A percentile compares a stretch with the other conserved stretches of the same genome.
Conservation (phyloP, 2,329 filamentous ascomycete genomes). For the Epichloe amarillans region DNA sequence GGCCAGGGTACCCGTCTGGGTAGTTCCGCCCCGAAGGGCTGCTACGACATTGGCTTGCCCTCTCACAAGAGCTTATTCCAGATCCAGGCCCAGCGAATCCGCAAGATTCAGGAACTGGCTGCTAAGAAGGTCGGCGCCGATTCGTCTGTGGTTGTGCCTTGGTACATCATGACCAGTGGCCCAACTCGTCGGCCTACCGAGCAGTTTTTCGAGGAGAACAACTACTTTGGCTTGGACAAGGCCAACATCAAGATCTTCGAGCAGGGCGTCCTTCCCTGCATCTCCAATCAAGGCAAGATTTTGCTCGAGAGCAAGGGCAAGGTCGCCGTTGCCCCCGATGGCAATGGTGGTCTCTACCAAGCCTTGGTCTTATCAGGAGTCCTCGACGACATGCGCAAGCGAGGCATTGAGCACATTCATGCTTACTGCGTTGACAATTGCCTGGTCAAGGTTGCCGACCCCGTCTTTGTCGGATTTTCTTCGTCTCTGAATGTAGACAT, state of each 20-base stretch:
- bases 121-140: conserved; percentile 47
- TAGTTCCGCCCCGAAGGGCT: conserved; percentile 92
- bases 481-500: conserved; percentile 84
- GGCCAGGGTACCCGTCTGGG: conserved; percentile 91
- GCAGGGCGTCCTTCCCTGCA: conserved; percentile 91
- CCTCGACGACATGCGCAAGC: conserved; percentile 74
- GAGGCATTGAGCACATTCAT: conserved; percentile 88
- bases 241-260: conserved; percentile 89
- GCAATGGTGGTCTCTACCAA: conserved; percentile 94
- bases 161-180: conserved; percentile 99
- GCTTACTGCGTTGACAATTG: conserved; percentile 99
- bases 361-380: conserved; percentile 71
- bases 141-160: conserved; percentile 59
- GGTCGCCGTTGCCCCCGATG: conserved; percentile 90
- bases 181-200: conserved; percentile 88
- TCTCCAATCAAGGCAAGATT: conserved; percentile 96
- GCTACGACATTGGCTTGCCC: conserved; percentile 89
- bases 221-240: conserved; percentile 78
- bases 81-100: conserved; percentile 90
- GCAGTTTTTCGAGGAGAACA: conserved; percentile 84
- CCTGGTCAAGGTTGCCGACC: conserved; percentile 96
- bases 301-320: conserved; percentile 80
- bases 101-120: conserved; percentile 71
- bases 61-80: conserved; percentile 94
- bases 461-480: conserved; percentile 86